These are phyloP conservation scores for Phylloporus rhodoxanthus DNA, from an alignment of 768 basidiomycete species.

Conservation along the genomic window DNA sequence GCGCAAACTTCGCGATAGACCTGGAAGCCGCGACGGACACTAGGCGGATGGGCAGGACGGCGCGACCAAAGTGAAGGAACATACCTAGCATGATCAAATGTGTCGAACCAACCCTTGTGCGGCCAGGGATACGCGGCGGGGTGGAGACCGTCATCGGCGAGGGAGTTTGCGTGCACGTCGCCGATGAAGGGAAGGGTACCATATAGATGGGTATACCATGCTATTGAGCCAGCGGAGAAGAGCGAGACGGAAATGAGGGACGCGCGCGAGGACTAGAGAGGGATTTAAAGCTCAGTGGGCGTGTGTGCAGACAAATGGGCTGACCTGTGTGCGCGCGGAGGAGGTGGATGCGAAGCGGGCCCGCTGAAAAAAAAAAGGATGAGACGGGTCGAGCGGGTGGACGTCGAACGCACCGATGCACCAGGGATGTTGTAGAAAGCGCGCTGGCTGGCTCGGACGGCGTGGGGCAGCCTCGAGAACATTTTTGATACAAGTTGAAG, in stretches of 20 bases:
- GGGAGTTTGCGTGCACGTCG: constrained; percentile 88
- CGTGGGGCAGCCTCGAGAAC: constrained; percentile 77
- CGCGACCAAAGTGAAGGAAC: constrained; percentile 22
- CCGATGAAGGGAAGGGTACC: constrained; percentile 85
- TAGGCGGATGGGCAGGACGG: constrained; percentile 28
- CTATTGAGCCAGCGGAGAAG: constrained; percentile 81
- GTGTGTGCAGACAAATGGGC: constrained; percentile 16
- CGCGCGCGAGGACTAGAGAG: constrained; percentile 59
- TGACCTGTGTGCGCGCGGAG: constrained; percentile 59
- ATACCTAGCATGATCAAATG: constrained; percentile 95
- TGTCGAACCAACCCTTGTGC: constrained; percentile 81
- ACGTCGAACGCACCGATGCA: constrained; percentile 40
- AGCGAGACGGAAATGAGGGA: constrained; percentile 71
- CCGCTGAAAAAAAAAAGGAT: constrained; percentile 31
- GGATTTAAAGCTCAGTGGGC: neutral
- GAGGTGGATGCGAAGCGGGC: constrained; percentile 72
- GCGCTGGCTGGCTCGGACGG: constrained; percentile 58
- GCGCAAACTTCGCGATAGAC: constrained; percentile 99
- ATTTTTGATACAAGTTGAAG: constrained; percentile 47
- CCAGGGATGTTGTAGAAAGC: constrained; percentile 34
- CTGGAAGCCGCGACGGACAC: constrained; percentile 92
- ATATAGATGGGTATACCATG: constrained; percentile 95
- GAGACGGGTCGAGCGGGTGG: constrained; percentile 11
- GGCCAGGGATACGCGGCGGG: constrained; percentile 84
- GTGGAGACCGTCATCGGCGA: constrained; percentile 93